Base-by-base conservation (phyloP, 371 early-diverging fungal genomes). In the Choanephora cucurbitarum region DNA sequence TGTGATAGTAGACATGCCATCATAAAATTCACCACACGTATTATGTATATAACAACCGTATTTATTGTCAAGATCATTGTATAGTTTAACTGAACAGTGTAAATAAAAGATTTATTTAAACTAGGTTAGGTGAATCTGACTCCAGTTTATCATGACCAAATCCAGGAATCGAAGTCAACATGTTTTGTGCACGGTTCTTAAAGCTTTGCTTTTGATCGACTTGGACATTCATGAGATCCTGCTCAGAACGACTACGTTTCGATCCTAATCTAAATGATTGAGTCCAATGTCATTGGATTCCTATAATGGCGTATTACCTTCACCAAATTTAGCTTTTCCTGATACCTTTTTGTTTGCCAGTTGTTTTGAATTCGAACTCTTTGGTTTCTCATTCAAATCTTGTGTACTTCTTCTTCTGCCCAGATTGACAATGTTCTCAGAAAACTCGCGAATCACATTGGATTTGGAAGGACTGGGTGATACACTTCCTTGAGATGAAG, bases 51-150 rank as follows among this genome's bases (percentile, higher is more conserved):
- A 80, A 82, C 41, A 79, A 82, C 23, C 67, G 66, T 44, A 75
- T 84, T 44, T 84, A 86, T 58, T 90, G 91, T 63, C 88, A 90
- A 64, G 62, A 69, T 23, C 86, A 89, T n/a, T 60, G 84, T 88
- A 39, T 64, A 69, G 3, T 37, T 37, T 2, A 11, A 37, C 10
- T 7, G 28, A 28, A 28, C 7, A 28, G 28, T 7, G 28, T 5
- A 28, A 28, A 28, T 28, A 7, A 28, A 28, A 28, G 28, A n/a
- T n/a, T n/a, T n/a, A n/a, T n/a, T n/a, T n/a, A n/a, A n/a, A n/a
- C n/a, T n/a, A n/a, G n/a, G n/a, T n/a, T n/a, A n/a, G n/a, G n/a
- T n/a, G n/a, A n/a, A n/a, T n/a, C 28, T 28, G 28, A 28, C 7
- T 28, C 28, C 28, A 28, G 7, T 28, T 28, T 28, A 28, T 28